A percentile compares a stretch with the other conserved stretches of the same genome.
These are phyloP conservation scores for Planoprotostelium fungivorum DNA, from an alignment of 78 protist genomes.

Conservation along the genomic window DNA sequence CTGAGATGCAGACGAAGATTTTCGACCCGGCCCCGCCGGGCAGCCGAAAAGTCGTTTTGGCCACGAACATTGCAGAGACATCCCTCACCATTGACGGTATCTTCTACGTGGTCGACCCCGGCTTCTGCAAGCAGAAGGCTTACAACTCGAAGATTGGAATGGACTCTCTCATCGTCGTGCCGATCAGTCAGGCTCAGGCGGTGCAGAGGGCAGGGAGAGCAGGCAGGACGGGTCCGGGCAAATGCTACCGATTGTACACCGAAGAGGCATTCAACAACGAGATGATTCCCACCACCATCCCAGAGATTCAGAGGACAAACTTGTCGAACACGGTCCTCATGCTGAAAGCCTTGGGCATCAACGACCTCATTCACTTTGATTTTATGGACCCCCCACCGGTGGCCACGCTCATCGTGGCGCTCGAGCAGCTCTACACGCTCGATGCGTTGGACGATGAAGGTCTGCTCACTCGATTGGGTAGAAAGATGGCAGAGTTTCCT, in stretches of 20 bases:
- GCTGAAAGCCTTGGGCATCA: conserved; percentile 77
- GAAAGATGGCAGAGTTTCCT: conserved; percentile 99
- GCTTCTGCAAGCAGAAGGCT: conserved; percentile 90
- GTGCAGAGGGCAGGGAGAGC: conserved; percentile 96
- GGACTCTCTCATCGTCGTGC: conserved; percentile 93
- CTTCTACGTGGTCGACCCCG: conserved; percentile 80
- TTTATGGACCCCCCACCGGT: conserved; percentile 99
- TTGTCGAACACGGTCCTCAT: conserved; percentile 89
- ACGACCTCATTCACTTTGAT: conserved; percentile 92
- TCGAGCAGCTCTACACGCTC: conserved; percentile 83
- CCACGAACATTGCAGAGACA: conserved; percentile 93
- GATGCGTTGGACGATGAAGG: conserved; percentile 98
- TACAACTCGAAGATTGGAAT: conserved; percentile 93
- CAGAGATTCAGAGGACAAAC: conserved; percentile 99
- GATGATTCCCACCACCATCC: conserved; percentile 90
- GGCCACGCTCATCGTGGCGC: conserved; percentile 82
- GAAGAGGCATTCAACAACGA: conserved; percentile 93
- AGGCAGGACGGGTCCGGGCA: conserved; percentile 98
- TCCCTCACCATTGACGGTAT: conserved; percentile 85
- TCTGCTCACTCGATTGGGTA: conserved; percentile 92
- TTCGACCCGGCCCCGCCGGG: conserved; percentile 95
- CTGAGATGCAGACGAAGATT: conserved; percentile 89
- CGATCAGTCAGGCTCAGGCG: conserved; percentile 95
- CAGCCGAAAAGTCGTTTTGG: conserved; percentile 77
- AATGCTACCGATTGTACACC: conserved; percentile 98